Base-by-base conservation (phyloP, 1,284 basidiomycete genomes). In the Puccinia coronata region DNA sequence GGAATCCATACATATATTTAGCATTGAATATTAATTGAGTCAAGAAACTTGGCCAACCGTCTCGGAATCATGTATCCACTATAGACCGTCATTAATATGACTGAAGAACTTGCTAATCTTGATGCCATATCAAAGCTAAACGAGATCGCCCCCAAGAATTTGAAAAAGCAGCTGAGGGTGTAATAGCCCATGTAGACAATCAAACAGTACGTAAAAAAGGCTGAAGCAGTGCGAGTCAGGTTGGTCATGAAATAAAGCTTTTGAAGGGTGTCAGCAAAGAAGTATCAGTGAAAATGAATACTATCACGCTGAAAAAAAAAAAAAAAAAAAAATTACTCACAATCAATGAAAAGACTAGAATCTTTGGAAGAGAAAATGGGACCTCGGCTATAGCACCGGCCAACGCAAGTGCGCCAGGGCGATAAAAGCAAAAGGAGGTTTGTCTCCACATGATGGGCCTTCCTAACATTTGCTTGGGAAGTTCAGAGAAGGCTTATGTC, bases 351-450 rank as follows among this genome's bases (percentile, higher is more conserved):
- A 89, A 90, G 39, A 88, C 39, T 82, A 88, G 84, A 71, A 89
- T 88, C 82, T 88, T 87, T 1, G 85, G 82, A 0, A 87, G 84
- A 82, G 87, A 88, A 86, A 88, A 88, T 0, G 88, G 88, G 16
- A 88, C 84, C 82, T 89, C 88, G 77, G 87, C 86, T 8, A 87
- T 63, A 11, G 88, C 85, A 69, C 85, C 92, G 5, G 91, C 92
- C 25, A 94, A 85, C 0, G 91, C 90, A 39, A 91, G 87, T 0
- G 93, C 92, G 5, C 91, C 89, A 0, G 93, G 92, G 34, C 93
- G 90, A 86, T 93, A 95, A 87, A 95, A 90, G 82, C 92, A 90
- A 85, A 92, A 96, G 59, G 88, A 89, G n/a, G 90, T 91, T 83
- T 89, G 88, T 79, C 89, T 93, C 86, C 85, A 87, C 82, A 87